Base-by-base conservation (phyloP, 371 early-diverging fungal species). In the Caulochytrium protostelioides region DNA sequence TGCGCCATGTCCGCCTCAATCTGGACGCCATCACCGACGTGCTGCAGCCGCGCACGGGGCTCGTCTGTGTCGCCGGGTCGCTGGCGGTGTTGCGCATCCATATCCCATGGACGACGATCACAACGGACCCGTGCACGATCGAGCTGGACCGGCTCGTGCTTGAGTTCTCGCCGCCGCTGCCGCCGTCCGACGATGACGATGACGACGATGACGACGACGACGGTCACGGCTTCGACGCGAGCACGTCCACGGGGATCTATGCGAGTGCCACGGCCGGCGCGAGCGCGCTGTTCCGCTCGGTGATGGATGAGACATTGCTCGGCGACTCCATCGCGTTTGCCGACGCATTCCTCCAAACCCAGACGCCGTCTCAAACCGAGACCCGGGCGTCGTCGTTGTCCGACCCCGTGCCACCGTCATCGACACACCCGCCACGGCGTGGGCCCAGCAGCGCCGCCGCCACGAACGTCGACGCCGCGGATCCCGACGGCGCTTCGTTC, bases 271-370 rank as follows among this genome's bases (percentile, higher is more conserved):
- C n/a, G n/a, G n/a, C n/a, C n/a, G 27, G 36, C 12, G 18, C 34
- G 16, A 25, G 44, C 4, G 37, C 38, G 14, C 15, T 50, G 17
- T 43, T 49, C 21, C 57, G 52, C 28, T 55, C 55, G 3, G 37
- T 49, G 72, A 65, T 16, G 67, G 76, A 72, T n/a, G 61, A 64
- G 4, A 73, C 72, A 16, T 60, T 80, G 26, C 43, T 83, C 42
- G 72, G 80, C 0, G 76, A 81, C n/a, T 82, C 84, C 0, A 52
- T 83, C 10, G 78, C 76, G 43, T 74, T 86, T 38, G 87, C 87
- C 7, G 83, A 73, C 21, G 81, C 79, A 49, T 83, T 86, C 49
- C 39, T 83, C 30, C 61, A 71, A 17, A 65, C 68, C 19, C 77
- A 77, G 39, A 51, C 65, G 15, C 47, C 60, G 25, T 51, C 49